Percentiles rank a stretch among this genome's conserved stretches.
phyloP scores from a whole-genome alignment of 345 rosid genomes.

The Eucalyptus lansdowneana region DNA sequence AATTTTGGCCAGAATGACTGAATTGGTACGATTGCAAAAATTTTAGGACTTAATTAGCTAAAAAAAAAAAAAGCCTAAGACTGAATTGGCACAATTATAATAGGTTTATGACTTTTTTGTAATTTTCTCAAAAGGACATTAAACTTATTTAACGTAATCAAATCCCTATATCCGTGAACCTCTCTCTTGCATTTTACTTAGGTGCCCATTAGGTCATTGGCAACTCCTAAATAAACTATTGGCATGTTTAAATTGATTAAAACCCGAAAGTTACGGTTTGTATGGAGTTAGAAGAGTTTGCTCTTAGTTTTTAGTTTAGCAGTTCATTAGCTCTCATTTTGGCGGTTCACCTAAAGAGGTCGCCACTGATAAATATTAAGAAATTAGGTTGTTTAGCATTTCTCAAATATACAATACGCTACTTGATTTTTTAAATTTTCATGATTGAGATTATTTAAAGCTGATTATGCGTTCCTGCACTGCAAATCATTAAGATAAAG shows the following conservation, averaged over 20 bases:
- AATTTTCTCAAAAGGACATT: too few relatives aligned
- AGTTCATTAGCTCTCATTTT: background rate
- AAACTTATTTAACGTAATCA: background rate
- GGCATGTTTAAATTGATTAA: background rate
- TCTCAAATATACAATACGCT: background rate
- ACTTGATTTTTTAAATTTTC: background rate
- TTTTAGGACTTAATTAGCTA: too few relatives aligned
- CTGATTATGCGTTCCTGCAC: background rate
- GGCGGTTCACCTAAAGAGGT: background rate
- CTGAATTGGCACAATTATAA: rapidly evolving
- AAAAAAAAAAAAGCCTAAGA: too few relatives aligned
- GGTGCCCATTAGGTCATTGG: background rate
- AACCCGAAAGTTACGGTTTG: background rate
- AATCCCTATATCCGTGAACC: background rate
- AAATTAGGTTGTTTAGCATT: background rate
- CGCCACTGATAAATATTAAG: background rate
- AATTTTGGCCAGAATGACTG: too few relatives aligned
- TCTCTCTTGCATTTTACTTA: background rate
- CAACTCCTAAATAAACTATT: background rate
- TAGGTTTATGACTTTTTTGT: too few relatives aligned
- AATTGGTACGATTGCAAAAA: too few relatives aligned
- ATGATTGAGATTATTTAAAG: background rate
- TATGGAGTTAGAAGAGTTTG: too few relatives aligned
- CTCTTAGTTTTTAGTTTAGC: background rate
- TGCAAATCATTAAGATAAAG: background rate